Percentiles rank a stretch among this genome's conserved stretches.
These are phyloP conservation scores for Chlamydomonas asymmetrica DNA, from an alignment of 139 green algal species.

Conservation along the genomic window DNA sequence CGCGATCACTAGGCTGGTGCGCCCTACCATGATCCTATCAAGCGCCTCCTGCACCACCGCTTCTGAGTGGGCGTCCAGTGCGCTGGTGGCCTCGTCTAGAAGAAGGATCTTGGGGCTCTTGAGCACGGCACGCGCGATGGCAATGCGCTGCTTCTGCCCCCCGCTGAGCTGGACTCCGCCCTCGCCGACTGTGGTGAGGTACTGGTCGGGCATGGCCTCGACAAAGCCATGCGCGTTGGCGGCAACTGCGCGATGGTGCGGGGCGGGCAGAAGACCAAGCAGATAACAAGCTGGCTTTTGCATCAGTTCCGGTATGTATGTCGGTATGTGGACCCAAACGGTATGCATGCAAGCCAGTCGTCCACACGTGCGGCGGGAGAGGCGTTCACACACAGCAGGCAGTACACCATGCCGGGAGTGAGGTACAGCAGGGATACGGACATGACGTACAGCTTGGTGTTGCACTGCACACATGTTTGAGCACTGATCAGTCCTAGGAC, in stretches of 20 bases:
- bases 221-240: conserved; percentile 87
- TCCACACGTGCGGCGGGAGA: no score
- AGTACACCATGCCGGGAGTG: no score
- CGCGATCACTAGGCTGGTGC: conserved; percentile 89
- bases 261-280: no score
- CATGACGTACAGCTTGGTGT: no score
- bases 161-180: conserved; percentile 66
- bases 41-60: conserved; percentile 62
- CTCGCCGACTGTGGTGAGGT: conserved; percentile 29
- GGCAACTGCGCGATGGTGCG: conserved; percentile 2
- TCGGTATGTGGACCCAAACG: no score
- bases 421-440: no score
- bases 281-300: no score
- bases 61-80: conserved; percentile 78
- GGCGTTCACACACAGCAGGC: no score
- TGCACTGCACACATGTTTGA: no score
- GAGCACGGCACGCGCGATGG: conserved; percentile 70
- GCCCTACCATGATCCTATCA: conserved; percentile 62
- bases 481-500: not conserved
- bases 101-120: conserved; percentile 50
- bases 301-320: no score
- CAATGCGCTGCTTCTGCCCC: conserved; percentile 83
- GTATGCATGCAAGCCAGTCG: no score
- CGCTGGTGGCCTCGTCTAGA: conserved; percentile 40
- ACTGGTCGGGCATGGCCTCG: conserved; percentile 63